Percentiles rank a stretch among this genome's conserved stretches.
Evolutionary conservation across 495 filamentous ascomycete species (phyloP).

Genomic region (Penicillium dipodomyicola): DNA sequence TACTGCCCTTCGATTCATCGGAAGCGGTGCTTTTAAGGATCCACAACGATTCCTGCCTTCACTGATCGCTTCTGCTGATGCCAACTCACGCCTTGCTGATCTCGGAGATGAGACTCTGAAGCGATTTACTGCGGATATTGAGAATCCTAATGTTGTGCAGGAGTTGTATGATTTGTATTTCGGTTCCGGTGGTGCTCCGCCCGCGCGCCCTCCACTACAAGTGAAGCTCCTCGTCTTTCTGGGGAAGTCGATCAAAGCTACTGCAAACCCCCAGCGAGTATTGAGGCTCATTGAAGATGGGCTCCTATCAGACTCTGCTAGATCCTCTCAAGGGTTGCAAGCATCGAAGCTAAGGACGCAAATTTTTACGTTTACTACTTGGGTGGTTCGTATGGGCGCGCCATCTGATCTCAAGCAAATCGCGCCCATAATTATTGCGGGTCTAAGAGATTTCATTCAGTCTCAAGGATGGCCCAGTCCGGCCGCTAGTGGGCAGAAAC

Average conservation of each 20-base stretch:
- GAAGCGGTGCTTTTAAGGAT: conserved; percentile 81
- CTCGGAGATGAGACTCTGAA: conserved; percentile 84
- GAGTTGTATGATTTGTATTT: conserved; percentile 70
- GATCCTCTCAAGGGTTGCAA: conserved; percentile 61
- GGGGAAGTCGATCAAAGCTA: conserved; percentile 69
- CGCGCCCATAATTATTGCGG: conserved; percentile 66
- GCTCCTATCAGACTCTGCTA: conserved; percentile 48
- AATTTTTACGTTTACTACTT: conserved; percentile 85
- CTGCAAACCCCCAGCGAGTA: conserved; percentile 61
- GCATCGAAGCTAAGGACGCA: conserved; percentile 72
- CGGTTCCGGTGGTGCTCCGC: conserved; percentile 48
- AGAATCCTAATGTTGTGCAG: conserved; percentile 61
- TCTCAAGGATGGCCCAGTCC: conserved; percentile 80
- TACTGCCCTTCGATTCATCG: conserved; percentile 64
- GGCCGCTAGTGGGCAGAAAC: conserved; percentile 40
- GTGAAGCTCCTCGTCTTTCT: conserved; percentile 71
- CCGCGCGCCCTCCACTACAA: conserved; percentile 66
- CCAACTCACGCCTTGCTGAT: conserved; percentile 76
- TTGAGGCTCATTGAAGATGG: conserved; percentile 67
- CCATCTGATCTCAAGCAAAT: conserved; percentile 57
- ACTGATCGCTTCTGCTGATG: conserved; percentile 75
- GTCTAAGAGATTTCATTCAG: conserved; percentile 71
- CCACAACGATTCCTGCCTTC: conserved; percentile 78
- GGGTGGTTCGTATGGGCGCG: conserved; percentile 75
- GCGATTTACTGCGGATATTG: conserved; percentile 62